Percentiles rank a stretch among this genome's conserved stretches.
These are phyloP conservation scores for Serendipita vermifera DNA, from an alignment of 768 basidiomycete genomes.

Conservation along the genomic window DNA sequence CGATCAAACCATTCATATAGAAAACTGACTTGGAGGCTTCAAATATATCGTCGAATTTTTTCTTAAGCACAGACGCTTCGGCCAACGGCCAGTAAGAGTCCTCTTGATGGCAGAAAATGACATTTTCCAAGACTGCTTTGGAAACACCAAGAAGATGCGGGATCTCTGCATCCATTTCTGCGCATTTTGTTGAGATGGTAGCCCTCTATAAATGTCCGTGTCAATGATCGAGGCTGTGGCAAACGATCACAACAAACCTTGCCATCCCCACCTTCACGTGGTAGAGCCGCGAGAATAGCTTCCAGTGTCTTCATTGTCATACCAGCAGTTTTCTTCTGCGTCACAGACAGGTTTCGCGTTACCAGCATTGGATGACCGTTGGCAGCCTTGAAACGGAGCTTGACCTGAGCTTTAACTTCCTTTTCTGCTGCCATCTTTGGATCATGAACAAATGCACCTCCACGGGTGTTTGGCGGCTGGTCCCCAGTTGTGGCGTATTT, in stretches of 20 bases:
- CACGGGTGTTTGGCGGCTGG: conserved; percentile 92
- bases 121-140: conserved; percentile 96
- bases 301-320: conserved; percentile 98
- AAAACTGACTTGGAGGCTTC: conserved; percentile 76
- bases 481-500: conserved; percentile 99
- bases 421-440: conserved; percentile 99
- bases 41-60: conserved; percentile 99
- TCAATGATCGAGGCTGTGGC: background rate
- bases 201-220: conserved; percentile 40
- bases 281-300: conserved; percentile 66
- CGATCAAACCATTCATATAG: background rate
- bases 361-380: conserved; percentile 86
- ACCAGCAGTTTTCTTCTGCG: conserved; percentile 75
- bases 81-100: conserved; percentile 97
- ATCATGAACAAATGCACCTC: conserved; percentile 97
- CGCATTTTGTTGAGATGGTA: conserved; percentile 92
- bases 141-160: conserved; percentile 89
- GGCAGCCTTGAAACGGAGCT: conserved; percentile 80
- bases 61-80: conserved; percentile 83
- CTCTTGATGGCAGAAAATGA: conserved; percentile 99
- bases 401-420: conserved; percentile 97
- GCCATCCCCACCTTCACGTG: conserved; percentile 48
- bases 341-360: conserved; percentile 81
- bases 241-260: conserved; percentile 43
- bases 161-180: conserved; percentile 91